A percentile compares a stretch with the other conserved stretches of the same genome.
These are phyloP conservation scores for Termitomyces sp. DNA, from an alignment of 768 basidiomycete genomes.

Conservation along the genomic window DNA sequence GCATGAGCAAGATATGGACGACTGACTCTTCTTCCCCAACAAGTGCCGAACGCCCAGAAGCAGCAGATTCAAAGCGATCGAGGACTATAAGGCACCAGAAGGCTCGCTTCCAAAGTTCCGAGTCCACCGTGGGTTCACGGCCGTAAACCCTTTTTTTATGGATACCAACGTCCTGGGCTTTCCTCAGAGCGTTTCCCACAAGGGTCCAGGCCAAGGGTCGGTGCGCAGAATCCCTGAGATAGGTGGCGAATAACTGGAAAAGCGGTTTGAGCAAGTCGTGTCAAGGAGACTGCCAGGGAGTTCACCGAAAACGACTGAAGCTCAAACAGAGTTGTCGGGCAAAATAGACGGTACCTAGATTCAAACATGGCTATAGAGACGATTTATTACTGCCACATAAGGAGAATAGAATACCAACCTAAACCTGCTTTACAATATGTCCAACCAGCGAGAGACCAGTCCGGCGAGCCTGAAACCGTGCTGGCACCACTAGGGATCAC, in stretches of 20 bases:
- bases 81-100: conserved; percentile 67
- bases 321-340: conserved; percentile 56
- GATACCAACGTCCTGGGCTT: conserved; percentile 71
- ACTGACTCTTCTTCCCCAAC: conserved; percentile 64
- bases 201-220: conserved; percentile 50
- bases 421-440: conserved; percentile 53
- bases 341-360: conserved; percentile 42
- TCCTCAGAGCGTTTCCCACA: conserved; percentile 48
- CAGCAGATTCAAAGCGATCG: conserved; percentile 50
- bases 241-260: conserved; percentile 47
- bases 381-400: neutral
- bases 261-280: neutral
- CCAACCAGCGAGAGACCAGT: conserved; percentile 56
- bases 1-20: neutral
- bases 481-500: conserved; percentile 32
- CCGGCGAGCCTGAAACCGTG: conserved; percentile 21
- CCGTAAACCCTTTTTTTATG: conserved; percentile 61
- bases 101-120: conserved; percentile 74
- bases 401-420: conserved; percentile 26
- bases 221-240: conserved; percentile 42
- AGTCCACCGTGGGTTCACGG: conserved; percentile 28
- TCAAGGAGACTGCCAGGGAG: conserved; percentile 8
- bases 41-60: conserved; percentile 50
- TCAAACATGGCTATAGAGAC: conserved; percentile 41
- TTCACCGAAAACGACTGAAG: conserved; percentile 50